phyloP scores from a whole-genome alignment of 352 stramenopile species.

The Globisporangium mamillatum region DNA sequence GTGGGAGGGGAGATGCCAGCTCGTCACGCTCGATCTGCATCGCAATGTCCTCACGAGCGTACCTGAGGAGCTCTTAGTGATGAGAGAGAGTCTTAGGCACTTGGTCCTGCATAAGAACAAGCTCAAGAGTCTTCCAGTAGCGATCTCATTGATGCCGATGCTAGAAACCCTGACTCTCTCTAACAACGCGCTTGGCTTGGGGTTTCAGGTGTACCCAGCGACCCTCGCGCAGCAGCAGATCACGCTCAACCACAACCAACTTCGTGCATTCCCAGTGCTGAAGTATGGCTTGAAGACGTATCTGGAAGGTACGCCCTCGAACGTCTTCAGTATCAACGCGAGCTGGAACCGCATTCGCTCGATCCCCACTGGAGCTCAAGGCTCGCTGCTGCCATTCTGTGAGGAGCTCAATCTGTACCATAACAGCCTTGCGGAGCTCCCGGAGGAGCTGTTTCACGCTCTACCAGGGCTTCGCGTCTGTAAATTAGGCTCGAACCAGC shows the following conservation, averaged over 20 bases:
- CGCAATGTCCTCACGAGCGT: slow-evolving; percentile 35
- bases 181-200: slow-evolving; percentile 16
- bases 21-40: slow-evolving; percentile 36
- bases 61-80: slow-evolving; percentile 33
- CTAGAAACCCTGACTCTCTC: slow-evolving; percentile 30
- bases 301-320: slow-evolving; percentile 19
- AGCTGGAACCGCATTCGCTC: slow-evolving; percentile 32
- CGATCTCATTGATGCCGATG: slow-evolving; percentile 13
- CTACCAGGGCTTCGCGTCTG: slow-evolving; percentile 38
- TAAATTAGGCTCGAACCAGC: slow-evolving; percentile 40
- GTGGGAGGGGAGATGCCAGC: slow-evolving; percentile 23
- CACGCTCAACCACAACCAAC: slow-evolving; percentile 38
- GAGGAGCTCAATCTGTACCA: slow-evolving; percentile 43
- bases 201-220: slow-evolving; percentile 26
- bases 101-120: slow-evolving; percentile 48
- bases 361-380: slow-evolving; percentile 18
- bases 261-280: slow-evolving; percentile 26
- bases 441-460: slow-evolving; percentile 33
- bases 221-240: slow-evolving; percentile 20
- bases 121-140: slow-evolving; percentile 27
- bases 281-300: slow-evolving; percentile 7
- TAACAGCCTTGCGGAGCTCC: slow-evolving; percentile 45
- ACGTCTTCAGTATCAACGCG: slow-evolving; percentile 25
- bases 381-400: slow-evolving; percentile 25
- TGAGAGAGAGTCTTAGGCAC: slow-evolving; percentile 25